Base-by-base conservation (phyloP, 108 stramenopile genomes). In the Nitzschia inconspicua region DNA sequence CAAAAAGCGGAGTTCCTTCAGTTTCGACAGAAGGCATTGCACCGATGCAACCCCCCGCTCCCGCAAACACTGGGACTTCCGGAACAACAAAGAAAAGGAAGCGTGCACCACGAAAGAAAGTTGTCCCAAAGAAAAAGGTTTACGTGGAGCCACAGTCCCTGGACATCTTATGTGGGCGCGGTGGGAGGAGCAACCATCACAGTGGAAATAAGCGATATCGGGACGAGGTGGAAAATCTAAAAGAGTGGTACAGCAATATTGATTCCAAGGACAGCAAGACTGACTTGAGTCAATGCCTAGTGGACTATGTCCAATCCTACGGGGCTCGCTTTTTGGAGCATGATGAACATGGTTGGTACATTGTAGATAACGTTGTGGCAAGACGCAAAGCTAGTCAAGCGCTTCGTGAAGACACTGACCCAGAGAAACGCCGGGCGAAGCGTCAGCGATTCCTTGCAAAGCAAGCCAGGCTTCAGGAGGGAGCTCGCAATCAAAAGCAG, bases 261-360 rank as follows among this genome's bases (percentile, higher is more conserved):
- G 63, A 63, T 14, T 59, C 56, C 50, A 76, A 82, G 52, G 58
- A 70, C 14, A 68, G 59, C 14, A 82, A 82, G 59, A 76, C 80
- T 22, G 48, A 26, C 13, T 30, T 82, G 25, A 58, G 54, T 28
- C 69, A 70, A 53, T 46, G 47, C 25, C 40, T 80, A 3, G 79
- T 80, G 19, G 63, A 56, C 40, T 26, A 20, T 23, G 63, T 82
- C 1, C 57, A 73, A 22, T 24, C 18, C 3, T 52, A 60, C 26
- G 65, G 76, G 4, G 75, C 70, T 5, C 70, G 75, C 19, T 82
- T 82, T 44, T 40, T 82, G n/a, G 73, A 80, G 44, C 41, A 69
- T 44, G 74, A 82, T 26, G 44, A 62, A 3, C 36, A 22, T 20
- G 46, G 50, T 7, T 70, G 70, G 65, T 78, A 66, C 34, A 57